Evolutionary conservation across 352 stramenopile species (phyloP).

Genomic region (Pythium guiyangense): DNA sequence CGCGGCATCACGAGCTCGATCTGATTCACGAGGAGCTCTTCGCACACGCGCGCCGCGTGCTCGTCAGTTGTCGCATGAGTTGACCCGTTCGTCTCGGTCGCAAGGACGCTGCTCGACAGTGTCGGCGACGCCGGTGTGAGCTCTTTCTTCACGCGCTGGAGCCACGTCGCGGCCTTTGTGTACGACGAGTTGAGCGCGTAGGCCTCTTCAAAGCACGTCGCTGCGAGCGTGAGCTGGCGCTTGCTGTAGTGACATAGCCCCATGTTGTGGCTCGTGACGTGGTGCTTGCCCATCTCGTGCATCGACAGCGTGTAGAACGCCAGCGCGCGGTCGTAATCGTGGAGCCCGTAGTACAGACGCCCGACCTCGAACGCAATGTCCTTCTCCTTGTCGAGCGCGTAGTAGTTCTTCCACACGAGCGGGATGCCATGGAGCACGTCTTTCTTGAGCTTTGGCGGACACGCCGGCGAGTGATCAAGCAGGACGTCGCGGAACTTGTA

Average conservation of each 20-base stretch:
- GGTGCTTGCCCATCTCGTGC: slow-evolving; percentile 90
- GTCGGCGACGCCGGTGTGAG: slow-evolving; percentile 8
- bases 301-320: slow-evolving; percentile 86
- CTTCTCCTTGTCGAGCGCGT: slow-evolving; percentile 91
- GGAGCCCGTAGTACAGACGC: slow-evolving; percentile 90
- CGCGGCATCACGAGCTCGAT: slow-evolving; percentile 47
- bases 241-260: slow-evolving; percentile 93
- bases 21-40: slow-evolving; percentile 39
- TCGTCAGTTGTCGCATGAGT: no score
- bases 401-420: slow-evolving; percentile 93
- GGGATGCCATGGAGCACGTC: slow-evolving; percentile 88
- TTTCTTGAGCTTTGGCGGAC: slow-evolving; percentile 52
- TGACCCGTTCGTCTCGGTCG: no score
- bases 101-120: no score
- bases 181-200: slow-evolving; percentile 66
- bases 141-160: slow-evolving; percentile 75
- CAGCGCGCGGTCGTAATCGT: slow-evolving; percentile 89
- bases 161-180: slow-evolving; percentile 75
- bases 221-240: slow-evolving; percentile 55
- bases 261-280: slow-evolving; percentile 96
- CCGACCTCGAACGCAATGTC: slow-evolving; percentile 90
- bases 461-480: slow-evolving; percentile 78
- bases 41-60: slow-evolving; percentile 8
- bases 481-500: slow-evolving; percentile 94
- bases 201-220: slow-evolving; percentile 70